These are phyloP conservation scores for Nigrospora osmanthi DNA, from an alignment of 2,329 filamentous ascomycete species.

Conservation along the genomic window DNA sequence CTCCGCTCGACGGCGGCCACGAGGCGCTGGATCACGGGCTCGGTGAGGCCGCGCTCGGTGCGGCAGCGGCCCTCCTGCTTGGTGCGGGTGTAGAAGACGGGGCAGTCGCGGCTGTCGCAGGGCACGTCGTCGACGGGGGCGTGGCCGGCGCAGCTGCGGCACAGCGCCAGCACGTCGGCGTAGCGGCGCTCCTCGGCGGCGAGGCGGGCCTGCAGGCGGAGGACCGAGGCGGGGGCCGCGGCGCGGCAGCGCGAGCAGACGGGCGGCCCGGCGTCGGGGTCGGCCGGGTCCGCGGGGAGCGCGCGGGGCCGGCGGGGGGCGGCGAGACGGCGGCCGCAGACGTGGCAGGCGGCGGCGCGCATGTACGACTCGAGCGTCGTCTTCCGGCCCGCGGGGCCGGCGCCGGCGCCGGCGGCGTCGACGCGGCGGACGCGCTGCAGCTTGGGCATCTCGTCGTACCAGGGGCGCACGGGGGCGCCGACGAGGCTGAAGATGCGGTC, in stretches of 20 bases:
- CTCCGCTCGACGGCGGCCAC: constrained; percentile 16
- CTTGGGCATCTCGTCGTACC: constrained; percentile 97
- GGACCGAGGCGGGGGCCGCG: constrained; percentile 51
- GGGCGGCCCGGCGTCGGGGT: constrained; percentile 3
- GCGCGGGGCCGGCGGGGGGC: constrained; percentile 11
- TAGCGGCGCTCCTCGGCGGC: constrained; percentile 55
- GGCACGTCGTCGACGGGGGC: constrained; percentile 68
- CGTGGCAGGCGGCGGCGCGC: constrained; percentile 68
- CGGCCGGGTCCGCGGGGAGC: constrained; percentile 13
- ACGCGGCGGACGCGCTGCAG: constrained; percentile 66
- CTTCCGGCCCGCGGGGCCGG: constrained; percentile 29
- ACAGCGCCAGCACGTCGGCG: constrained; percentile 60
- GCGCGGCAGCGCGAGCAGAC: constrained; percentile 53
- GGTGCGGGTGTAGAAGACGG: constrained; percentile 76
- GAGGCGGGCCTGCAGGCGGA: constrained; percentile 55
- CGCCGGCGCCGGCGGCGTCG: constrained; percentile 22
- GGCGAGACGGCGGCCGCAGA: constrained; percentile 47
- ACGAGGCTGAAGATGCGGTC: constrained; percentile 96
- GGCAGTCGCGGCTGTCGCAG: constrained; percentile 88
- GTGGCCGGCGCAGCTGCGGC: constrained; percentile 70
- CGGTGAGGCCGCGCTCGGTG: constrained; percentile 28
- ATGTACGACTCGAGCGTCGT: constrained; percentile 94
- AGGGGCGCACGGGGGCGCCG: constrained; percentile 79
- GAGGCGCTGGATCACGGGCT: constrained; percentile 25
- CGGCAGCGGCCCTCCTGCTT: constrained; percentile 47